phyloP scores from a whole-genome alignment of 805 yeast species.

The Myxozyma vanderwaltii region DNA sequence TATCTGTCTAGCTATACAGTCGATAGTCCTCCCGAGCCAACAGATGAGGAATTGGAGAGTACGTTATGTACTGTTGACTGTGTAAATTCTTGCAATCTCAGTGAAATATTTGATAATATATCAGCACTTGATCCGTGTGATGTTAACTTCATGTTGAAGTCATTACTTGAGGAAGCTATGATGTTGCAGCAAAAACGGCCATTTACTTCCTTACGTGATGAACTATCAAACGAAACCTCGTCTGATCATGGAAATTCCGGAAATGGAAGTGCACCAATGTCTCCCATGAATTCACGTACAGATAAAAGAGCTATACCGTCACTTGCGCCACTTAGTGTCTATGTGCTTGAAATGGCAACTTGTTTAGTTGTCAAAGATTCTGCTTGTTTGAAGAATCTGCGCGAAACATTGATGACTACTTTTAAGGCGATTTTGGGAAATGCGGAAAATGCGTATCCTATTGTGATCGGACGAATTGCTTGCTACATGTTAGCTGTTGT shows the following conservation, averaged over 20 bases:
- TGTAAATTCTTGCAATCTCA: conserved; percentile 66
- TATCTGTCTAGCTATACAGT: conserved; percentile 77
- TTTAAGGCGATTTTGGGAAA: conserved; percentile 25
- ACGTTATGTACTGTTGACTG: conserved; percentile 84
- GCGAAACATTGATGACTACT: conserved; percentile 11
- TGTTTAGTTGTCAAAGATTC: conserved; percentile 29
- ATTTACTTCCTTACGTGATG: conserved; percentile 13
- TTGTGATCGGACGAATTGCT: conserved; percentile 27
- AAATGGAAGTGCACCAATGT: background rate
- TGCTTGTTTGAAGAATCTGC: conserved; percentile 11
- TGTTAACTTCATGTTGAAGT: conserved; percentile 17
- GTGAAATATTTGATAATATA: conserved; percentile 56
- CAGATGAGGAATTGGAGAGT: conserved; percentile 87
- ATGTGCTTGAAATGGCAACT: conserved; percentile 34
- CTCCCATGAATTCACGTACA: background rate
- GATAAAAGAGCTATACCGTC: conserved; percentile 12
- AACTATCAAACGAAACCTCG: conserved; percentile 1
- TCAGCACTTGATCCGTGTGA: conserved; percentile 41
- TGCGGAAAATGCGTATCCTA: conserved; percentile 24
- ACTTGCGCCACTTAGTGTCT: conserved; percentile 28
- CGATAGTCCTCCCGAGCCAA: conserved; percentile 88
- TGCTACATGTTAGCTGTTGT: conserved; percentile 30
- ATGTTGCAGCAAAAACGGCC: conserved; percentile 22
- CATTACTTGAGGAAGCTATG: conserved; percentile 26
- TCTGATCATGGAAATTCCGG: background rate